Base-by-base conservation (phyloP, 176 grass and related monocot species). In the Musa beccarii region DNA sequence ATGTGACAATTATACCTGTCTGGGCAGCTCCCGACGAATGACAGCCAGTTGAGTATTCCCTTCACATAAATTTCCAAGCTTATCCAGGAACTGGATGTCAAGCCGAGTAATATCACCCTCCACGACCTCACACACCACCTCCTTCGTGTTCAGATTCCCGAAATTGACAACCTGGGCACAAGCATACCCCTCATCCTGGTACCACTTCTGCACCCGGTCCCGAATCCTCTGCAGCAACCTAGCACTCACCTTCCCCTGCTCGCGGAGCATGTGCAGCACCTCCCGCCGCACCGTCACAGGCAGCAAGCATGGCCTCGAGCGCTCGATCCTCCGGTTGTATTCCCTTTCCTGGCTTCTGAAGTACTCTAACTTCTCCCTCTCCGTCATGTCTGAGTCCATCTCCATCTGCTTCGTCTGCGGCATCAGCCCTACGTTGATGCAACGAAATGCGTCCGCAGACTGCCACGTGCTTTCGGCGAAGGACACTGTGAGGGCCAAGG, bases 81-180 rank as follows among this genome's bases (percentile, higher is more conserved):
- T 99, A 88, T 99, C 96, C 75, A 89, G 91, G 69, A 99, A 99
- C 79, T 99, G 96, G 81, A 92, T 79, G 66, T 87, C 90, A 55
- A 99, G 87, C 51, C 88, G 85, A 9, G 96, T 92, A 28, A 99
- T 92, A 57, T 99, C 91, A 52, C 96, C 96, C 71, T 99, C 91
- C 0, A 99, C 89, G 11, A 99, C 91, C 87, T 99, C 96, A 24
- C 91, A 95, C 12, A 99, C 91, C 78, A 99, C 88, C 24, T 99
- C 92, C 19, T 59, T 89, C 12, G 96, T 95, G 79, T 99, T 95
- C 49, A 99, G 84, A n/a, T 99, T 99, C 54, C 96, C 96, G 23
- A 99, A 99, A 81, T 95, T 99, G 11, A 99, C 91, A 22, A 99
- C 91, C 81, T 99, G 96, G 2, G 96, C 96, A 1, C 96, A 95